Percentiles rank a stretch among this genome's conserved stretches.
These are phyloP conservation scores for Pythium pyrilobum DNA, from an alignment of 352 stramenopile species.

Conservation along the genomic window DNA sequence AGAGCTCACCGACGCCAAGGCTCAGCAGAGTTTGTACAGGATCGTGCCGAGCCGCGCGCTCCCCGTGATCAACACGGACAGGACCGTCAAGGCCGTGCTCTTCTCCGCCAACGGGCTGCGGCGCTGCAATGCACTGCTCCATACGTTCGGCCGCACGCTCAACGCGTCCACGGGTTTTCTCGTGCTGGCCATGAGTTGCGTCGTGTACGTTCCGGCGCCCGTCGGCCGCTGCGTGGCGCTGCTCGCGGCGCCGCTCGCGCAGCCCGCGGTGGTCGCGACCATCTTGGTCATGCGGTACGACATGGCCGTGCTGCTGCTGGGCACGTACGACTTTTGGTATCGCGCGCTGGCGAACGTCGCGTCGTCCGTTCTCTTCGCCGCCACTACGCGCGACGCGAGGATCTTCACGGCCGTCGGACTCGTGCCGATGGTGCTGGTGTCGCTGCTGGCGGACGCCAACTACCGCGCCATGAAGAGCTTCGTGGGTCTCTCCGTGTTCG, in stretches of 20 bases:
- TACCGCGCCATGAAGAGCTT: neutral
- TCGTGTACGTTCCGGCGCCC: neutral
- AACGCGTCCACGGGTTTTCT: neutral
- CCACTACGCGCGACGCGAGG: neutral
- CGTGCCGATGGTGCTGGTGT: neutral
- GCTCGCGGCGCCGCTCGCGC: neutral
- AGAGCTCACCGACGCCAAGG: no score
- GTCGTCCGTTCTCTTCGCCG: neutral
- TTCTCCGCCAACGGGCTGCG: neutral
- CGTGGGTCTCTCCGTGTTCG: neutral
- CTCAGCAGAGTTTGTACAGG: no score
- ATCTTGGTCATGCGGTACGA: neutral
- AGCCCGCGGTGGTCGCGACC: neutral
- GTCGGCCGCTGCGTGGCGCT: neutral
- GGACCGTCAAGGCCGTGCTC: neutral
- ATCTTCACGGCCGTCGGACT: neutral
- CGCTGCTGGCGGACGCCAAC: neutral
- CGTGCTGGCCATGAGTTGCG: neutral
- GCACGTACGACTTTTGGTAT: slow-evolving; percentile 12
- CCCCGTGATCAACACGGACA: neutral
- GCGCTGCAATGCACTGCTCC: neutral
- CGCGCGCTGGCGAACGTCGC: neutral
- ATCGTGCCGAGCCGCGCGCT: neutral
- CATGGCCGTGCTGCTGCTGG: neutral
- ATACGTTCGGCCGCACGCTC: neutral